Base-by-base conservation (phyloP, 1,139 yeast species). In the Lodderomyces theae region DNA sequence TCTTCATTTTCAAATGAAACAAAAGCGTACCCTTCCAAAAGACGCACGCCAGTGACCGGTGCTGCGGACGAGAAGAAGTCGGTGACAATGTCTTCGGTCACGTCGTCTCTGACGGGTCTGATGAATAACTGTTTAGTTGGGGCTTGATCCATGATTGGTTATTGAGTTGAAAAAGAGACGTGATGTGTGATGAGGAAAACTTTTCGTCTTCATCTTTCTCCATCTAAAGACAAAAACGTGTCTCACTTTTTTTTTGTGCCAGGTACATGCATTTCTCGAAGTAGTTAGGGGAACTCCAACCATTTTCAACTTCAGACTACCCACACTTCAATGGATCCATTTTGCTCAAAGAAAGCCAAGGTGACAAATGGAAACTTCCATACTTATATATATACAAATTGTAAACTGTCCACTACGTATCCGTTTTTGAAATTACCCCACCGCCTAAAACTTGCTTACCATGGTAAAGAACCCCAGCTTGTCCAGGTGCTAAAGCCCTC, bases 401-500 rank as follows among this genome's bases (percentile, higher is more conserved):
- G 16, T 30, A 7, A 9, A 6, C 19, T 12, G 10, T n/a, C 5
- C 11, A 11, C 18, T 21, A 34, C 23, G 19, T 15, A 8, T 34
- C 28, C 10, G 34, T 28, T 25, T 26, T 34, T 16, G 23, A 18
- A 13, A 70, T 54, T 4, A 61, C 54, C 1, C 97, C 97, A 22
- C 90, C 79, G 0, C 97, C 97, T 13, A 92, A 58, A 1, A 94
- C 83, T 42, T 79, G 65, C 40, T 80, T 82, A 2, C 73, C 77
- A 34, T 72, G 65, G 58, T 90, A 92, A 9, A 90, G 58, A 1
- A 87, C 95, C 17, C 89, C 64, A 50, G 77, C 82, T 58, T 92
- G 98, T 0, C 97, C 98, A 0, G 94, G 88, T 0, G 97, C 92
- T 57, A 92, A 77, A 0, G 96, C 96, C 38, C 90, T 64, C 28